These are phyloP conservation scores for Dalbergia cultrata DNA, from an alignment of 306 rosid genomes.

Conservation along the genomic window DNA sequence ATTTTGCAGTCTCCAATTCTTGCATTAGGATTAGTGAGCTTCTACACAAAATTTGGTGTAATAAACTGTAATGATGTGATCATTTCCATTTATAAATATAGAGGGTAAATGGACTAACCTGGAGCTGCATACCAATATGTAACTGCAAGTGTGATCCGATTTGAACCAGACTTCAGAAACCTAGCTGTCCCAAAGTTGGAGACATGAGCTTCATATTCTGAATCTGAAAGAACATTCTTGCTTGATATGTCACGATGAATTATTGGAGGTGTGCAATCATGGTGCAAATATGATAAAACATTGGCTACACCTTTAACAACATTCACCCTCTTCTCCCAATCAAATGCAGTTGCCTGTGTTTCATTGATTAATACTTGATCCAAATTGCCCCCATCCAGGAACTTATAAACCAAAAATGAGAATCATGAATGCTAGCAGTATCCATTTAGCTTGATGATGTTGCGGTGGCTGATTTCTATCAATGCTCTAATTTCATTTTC, in stretches of 20 bases:
- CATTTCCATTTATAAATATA: neutral
- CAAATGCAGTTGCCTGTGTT: slow-evolving; percentile 21
- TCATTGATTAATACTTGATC: slow-evolving; percentile 13
- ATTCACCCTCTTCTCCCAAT: slow-evolving; percentile 44
- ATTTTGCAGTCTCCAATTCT: neutral
- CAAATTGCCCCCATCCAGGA: slow-evolving; percentile 42
- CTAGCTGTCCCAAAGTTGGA: slow-evolving; percentile 37
- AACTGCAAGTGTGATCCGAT: slow-evolving; percentile 27
- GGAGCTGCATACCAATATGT: slow-evolving; percentile 42
- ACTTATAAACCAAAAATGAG: slow-evolving; percentile 36
- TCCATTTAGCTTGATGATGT: slow-evolving; percentile 31
- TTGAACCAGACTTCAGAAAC: slow-evolving; percentile 16
- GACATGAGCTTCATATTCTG: slow-evolving; percentile 29
- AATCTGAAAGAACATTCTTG: slow-evolving; percentile 15
- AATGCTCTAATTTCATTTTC: neutral
- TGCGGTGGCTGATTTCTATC: slow-evolving; percentile 21
- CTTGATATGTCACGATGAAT: slow-evolving; percentile 41
- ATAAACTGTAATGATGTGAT: neutral
- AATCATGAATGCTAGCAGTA: slow-evolving; percentile 12
- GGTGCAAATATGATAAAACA: slow-evolving; percentile 43
- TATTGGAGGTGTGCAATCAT: slow-evolving; percentile 26
- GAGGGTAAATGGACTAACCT: neutral
- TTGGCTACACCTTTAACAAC: slow-evolving; percentile 44
- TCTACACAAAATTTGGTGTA: neutral
- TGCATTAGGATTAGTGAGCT: neutral